These are phyloP conservation scores for Boletus tomentosulus DNA, from an alignment of 768 basidiomycete species.

Conservation along the genomic window DNA sequence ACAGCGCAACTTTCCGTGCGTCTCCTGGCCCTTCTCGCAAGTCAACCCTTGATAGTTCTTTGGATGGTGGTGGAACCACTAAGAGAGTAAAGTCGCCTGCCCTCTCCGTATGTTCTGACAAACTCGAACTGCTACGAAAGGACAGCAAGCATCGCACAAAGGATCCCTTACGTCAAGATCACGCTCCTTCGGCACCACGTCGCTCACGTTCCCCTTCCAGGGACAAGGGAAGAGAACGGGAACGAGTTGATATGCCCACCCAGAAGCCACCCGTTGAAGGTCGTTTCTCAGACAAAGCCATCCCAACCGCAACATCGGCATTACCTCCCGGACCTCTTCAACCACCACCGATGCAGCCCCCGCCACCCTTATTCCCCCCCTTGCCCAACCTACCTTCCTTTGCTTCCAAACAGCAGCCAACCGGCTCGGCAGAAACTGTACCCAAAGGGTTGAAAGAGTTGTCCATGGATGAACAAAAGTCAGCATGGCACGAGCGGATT, in stretches of 20 bases:
- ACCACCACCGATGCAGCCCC: slow-evolving; percentile 18
- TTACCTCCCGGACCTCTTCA: slow-evolving; percentile 12
- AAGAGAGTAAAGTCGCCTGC: slow-evolving; percentile 23
- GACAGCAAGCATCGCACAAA: slow-evolving; percentile 7
- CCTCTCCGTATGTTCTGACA: slow-evolving; percentile 25
- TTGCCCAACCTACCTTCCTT: slow-evolving; percentile 21
- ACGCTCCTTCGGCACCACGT: slow-evolving; percentile 1
- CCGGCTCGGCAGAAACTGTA: neutral
- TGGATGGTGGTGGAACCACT: slow-evolving; percentile 3
- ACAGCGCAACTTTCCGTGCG: slow-evolving; percentile 9
- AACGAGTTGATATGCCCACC: neutral
- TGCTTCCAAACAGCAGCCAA: slow-evolving; percentile 8
- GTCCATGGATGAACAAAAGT: slow-evolving; percentile 35
- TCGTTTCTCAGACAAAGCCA: neutral
- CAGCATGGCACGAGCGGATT: slow-evolving; percentile 38
- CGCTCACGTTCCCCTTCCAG: slow-evolving; percentile 13
- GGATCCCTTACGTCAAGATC: slow-evolving; percentile 7
- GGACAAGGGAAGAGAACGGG: slow-evolving; percentile 5
- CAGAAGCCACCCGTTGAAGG: slow-evolving; percentile 1
- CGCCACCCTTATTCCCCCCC: slow-evolving; percentile 11
- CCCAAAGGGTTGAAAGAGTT: slow-evolving; percentile 18
- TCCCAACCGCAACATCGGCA: neutral
- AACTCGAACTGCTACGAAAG: slow-evolving; percentile 20
- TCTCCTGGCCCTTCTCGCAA: slow-evolving; percentile 16
- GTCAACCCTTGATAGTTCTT: slow-evolving; percentile 8